Base-by-base conservation (phyloP, 2,329 filamentous ascomycete genomes). In the Lachnellula arida region DNA sequence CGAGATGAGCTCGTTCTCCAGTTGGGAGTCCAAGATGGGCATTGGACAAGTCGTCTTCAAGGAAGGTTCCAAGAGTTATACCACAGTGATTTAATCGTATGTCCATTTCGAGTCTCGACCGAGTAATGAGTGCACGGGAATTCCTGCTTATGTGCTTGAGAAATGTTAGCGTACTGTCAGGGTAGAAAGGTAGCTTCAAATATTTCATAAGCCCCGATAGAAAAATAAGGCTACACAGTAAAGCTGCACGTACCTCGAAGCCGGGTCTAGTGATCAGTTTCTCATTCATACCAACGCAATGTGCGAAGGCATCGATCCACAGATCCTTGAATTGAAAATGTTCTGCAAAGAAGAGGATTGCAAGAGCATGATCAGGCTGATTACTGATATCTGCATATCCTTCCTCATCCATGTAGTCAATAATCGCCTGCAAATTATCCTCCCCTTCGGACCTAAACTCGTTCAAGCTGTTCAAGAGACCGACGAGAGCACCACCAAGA, bases 211-310 rank as follows among this genome's bases (percentile, higher is more conserved):
- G 3, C 8, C 28, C 9, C 28, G 28, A 32, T 32, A 32, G 3
- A 32, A 32, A 11, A 32, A 28, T 2, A 28, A 28, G 28, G 8
- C 9, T 32, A 32, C 28, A 11, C 8, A 3, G 17, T 23, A n/a
- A 58, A 23, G 15, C 25, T 25, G 51, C 51, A 72, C 80, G 63
- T 73, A 86, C 85, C 68, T 79, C 74, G 58, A 84, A 88, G 59
- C 88, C 87, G 1, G 78, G 68, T 61, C 79, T 81, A 5, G 72
- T 65, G 42, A 76, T 74, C 5, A 92, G 59, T 25, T 75, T 74
- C 19, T 87, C 81, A 57, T 80, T 81, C 88, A 93, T 91, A 44
- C 89, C 89, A 37, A 87, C 86, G 66, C 88, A 91, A 66, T 94
- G 89, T 14, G 81, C 79, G 70, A 92, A 91, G 0, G 89, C 85